Evolutionary conservation across 371 early-diverging fungal genomes (phyloP).

Genomic region (Catenaria anguillulae): DNA sequence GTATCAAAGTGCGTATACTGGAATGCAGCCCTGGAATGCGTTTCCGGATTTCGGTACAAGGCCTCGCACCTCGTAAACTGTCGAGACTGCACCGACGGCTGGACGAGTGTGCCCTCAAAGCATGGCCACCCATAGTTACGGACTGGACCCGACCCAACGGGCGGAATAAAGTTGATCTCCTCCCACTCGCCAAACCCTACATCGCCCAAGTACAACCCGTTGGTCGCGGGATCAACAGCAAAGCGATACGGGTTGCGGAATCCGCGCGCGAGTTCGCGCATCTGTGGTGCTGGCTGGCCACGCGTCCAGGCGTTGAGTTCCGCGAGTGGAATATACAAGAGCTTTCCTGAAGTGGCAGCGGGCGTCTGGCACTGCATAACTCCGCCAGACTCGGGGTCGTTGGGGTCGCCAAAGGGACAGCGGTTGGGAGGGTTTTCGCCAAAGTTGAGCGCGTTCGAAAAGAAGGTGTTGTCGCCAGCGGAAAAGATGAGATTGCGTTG

Average conservation of each 20-base stretch:
- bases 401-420: no score
- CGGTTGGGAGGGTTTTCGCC: neutral
- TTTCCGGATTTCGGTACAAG: neutral
- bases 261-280: neutral
- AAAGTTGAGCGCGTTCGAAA: neutral
- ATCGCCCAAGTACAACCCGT: neutral
- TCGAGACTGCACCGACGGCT: neutral
- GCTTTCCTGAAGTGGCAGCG: no score
- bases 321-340: no score
- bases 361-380: no score
- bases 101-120: neutral
- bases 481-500: neutral
- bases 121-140: no score
- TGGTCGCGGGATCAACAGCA: neutral
- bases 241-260: conserved; percentile 4
- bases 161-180: neutral
- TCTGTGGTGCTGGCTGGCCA: no score
- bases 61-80: neutral
- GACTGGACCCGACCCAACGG: neutral
- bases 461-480: no score
- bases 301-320: no score
- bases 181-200: no score
- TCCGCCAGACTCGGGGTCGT: no score
- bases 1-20: neutral
- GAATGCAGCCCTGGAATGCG: neutral